Evolutionary conservation across 2,329 filamentous ascomycete species (phyloP).

Genomic region (Colletotrichum sp.): DNA sequence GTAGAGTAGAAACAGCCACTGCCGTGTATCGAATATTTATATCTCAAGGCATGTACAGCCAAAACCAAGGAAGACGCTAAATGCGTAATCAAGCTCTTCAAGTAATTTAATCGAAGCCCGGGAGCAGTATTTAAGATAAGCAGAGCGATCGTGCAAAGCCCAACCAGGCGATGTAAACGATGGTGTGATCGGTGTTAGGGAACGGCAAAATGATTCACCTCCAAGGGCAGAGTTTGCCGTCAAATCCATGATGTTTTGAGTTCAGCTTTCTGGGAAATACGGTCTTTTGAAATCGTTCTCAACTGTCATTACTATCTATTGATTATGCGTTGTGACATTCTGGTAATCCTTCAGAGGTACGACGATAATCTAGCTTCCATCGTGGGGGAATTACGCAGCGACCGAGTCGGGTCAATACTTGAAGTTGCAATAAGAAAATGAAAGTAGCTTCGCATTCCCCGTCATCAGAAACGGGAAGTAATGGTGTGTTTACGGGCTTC

Average conservation of each 20-base stretch:
- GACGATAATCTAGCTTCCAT: not conserved
- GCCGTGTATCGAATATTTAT: not conserved
- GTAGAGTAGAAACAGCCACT: not conserved
- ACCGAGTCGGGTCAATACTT: not conserved
- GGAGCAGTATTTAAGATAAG: rapidly evolving
- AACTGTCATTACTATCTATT: rapidly evolving
- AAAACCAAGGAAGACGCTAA: rapidly evolving
- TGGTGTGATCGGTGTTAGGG: too few species aligned
- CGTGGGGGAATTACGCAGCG: not conserved
- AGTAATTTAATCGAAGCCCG: rapidly evolving
- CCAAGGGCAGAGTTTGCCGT: not conserved
- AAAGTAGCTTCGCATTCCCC: too few species aligned
- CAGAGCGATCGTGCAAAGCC: rapidly evolving
- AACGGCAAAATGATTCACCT: too few species aligned
- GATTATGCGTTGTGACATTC: not conserved
- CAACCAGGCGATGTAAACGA: not conserved
- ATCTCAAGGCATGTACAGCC: not conserved
- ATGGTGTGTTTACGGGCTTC: too few species aligned
- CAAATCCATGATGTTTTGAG: rapidly evolving
- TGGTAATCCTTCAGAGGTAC: not conserved
- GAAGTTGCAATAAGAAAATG: too few species aligned
- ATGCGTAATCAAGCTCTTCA: not conserved
- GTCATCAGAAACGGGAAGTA: too few species aligned
- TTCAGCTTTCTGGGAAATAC: rapidly evolving
- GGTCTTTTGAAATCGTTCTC: rapidly evolving